Conservation (phyloP, 1,139 yeast genomes). For the Insectozyma bohioensis region DNA sequence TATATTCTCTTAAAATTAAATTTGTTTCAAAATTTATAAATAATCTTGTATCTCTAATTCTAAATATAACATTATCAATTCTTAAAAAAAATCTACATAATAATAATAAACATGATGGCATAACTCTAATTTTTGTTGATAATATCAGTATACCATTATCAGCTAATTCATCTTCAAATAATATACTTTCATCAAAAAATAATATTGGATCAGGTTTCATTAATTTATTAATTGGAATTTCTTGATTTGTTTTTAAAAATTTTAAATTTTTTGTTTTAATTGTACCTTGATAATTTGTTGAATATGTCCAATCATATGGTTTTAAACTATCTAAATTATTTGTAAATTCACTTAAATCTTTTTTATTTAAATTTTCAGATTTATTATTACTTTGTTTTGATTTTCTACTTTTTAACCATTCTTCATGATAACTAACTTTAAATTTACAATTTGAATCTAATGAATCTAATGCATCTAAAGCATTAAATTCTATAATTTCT, state of each 20-base stretch:
- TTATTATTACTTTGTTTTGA: constrained; percentile 24
- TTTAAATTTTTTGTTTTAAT: constrained; percentile 15
- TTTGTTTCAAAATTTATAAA: constrained; percentile 74
- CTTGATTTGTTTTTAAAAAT: constrained; percentile 15
- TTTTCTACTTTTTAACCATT: constrained; percentile 75
- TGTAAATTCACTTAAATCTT: constrained; percentile 39
- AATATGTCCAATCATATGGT: constrained; percentile 96
- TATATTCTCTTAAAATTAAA: constrained; percentile 71
- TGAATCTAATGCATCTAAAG: constrained; percentile 75
- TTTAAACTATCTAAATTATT: constrained; percentile 43
- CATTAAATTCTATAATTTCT: constrained; percentile 62
- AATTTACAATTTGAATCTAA: constrained; percentile 47
- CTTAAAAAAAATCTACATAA: constrained; percentile 79
- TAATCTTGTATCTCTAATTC: constrained; percentile 82
- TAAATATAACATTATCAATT: constrained; percentile 83
- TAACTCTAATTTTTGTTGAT: constrained; percentile 80
- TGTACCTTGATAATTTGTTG: constrained; percentile 76
- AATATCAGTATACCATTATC: constrained; percentile 89
- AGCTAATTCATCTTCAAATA: constrained; percentile 93
- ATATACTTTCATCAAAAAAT: constrained; percentile 82
- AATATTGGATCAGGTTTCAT: constrained; percentile 80
- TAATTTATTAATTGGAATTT: constrained; percentile 70
- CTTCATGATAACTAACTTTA: constrained; percentile 82
- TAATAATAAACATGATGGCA: constrained; percentile 76
- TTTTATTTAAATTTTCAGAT: constrained; percentile 26